Evolutionary conservation across 257 asterid genomes (phyloP), one percentile per base, ranked within the genome.

Genomic region (Gentiana macrophylla): DNA sequence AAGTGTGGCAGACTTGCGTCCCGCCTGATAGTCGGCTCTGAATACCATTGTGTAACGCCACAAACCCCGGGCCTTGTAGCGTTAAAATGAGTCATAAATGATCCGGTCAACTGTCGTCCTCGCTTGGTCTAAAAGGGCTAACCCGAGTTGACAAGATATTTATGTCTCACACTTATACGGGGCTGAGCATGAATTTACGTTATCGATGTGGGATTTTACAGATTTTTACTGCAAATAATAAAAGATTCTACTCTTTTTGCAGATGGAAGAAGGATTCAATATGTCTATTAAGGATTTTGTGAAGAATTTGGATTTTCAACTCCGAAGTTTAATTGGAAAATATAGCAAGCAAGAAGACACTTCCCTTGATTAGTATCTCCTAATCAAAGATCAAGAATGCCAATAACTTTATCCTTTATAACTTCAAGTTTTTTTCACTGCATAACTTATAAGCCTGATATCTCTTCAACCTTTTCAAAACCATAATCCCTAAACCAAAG

Each of bases 181-280:
- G 24, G 1, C 24, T 24, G 24, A 24, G 24, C 24, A 24, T 24
- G 24, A 24, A 24, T 24, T 24, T 24, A 24, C 24, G 0, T 24
- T 24, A 24, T 0, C 24, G 24, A 24, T 24, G 24, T 24, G 24
- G 24, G 24, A 24, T 24, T 24, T 24, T 24, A 24, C 24, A 24
- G 24, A 24, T 24, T 24, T 24, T 6, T 35, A 15, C 32, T 35
- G 1, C 35, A 12, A 36, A 7, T 45, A 35, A 52, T 35, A 4
- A 10, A 41, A 41, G 46, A 2, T 11, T 1, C 12, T 35, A 0
- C 15, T 6, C 53, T 37, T 58, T 45, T 4, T 43, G 57, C 60
- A 77, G 82, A 77, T 70, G 63, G 75, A 70, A 47, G 68, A 67
- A 51, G 77, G 67, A 36, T 69, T 69, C 65, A 44, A 50, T 54